These are phyloP conservation scores for Haematococcus lacustris DNA, from an alignment of 139 green algal genomes.

Conservation along the genomic window DNA sequence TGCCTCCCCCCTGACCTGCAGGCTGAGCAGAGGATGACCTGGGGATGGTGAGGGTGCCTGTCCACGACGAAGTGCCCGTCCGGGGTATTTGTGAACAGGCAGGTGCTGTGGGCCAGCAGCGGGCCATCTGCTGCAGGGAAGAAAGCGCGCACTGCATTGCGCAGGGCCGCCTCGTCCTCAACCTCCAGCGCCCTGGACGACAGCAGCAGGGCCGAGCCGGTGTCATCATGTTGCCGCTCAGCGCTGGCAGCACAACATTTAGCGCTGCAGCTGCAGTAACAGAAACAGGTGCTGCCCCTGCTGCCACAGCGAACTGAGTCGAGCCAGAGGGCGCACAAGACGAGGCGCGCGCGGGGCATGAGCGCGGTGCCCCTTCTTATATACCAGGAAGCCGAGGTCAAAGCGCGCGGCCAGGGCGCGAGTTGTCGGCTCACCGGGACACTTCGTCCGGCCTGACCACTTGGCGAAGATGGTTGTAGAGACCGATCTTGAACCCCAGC, in stretches of 20 bases:
- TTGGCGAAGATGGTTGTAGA: constrained; percentile 36
- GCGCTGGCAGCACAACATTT: too few relatives aligned
- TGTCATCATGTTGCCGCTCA: too few relatives aligned
- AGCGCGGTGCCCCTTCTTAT: too few relatives aligned
- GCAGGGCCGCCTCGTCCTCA: constrained; percentile 43
- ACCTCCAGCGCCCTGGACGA: constrained; percentile 4
- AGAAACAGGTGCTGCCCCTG: not conserved
- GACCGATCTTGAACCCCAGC: constrained; percentile 37
- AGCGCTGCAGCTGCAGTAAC: too few relatives aligned
- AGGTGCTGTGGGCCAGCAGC: constrained; percentile 37
- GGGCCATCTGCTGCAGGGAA: constrained; percentile 41
- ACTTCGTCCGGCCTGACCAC: constrained; percentile 29
- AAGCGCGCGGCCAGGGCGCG: too few relatives aligned
- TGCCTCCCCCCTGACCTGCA: too few relatives aligned
- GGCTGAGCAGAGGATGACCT: constrained; percentile 28
- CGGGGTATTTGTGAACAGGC: constrained; percentile 77
- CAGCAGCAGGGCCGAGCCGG: too few relatives aligned
- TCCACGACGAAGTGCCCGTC: constrained; percentile 78
- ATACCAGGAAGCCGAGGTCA: too few relatives aligned
- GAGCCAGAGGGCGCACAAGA: too few relatives aligned
- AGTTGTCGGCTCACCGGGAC: too few relatives aligned
- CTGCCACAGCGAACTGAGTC: too few relatives aligned
- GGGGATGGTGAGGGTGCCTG: constrained; percentile 45
- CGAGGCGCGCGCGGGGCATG: too few relatives aligned
- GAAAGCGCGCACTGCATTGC: constrained; percentile 19